Base-by-base conservation (phyloP, 352 stramenopile species). In the Aphanomyces astaci region DNA sequence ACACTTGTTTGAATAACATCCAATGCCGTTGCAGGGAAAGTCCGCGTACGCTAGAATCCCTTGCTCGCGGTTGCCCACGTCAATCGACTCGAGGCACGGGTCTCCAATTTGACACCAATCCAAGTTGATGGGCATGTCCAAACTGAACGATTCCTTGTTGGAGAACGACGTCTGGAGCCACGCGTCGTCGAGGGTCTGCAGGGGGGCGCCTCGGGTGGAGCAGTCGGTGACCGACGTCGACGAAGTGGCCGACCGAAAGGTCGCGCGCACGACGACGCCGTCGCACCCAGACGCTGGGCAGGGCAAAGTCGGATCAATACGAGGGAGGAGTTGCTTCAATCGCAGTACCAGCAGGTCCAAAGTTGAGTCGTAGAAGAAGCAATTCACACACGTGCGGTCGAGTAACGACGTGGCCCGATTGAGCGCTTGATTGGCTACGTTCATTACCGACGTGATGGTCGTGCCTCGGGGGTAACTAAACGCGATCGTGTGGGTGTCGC, bases 31-130 rank as follows among this genome's bases (percentile, higher is more conserved):
- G 66, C 75, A 80, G 0, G 66, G 60, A 4, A 39, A 53, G 43
- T 78, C 52, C 0, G 28, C 51, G 53, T 76, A 80, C 36, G 75
- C 75, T 3, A 80, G 45, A 10, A 80, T 72, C 22, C 75, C 75
- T 59, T 64, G 59, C 22, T 74, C 64, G 22, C 59, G 67, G 59
- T 80, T 80, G 28, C 71, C 72, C 39, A 71, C 70, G 48, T 80
- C 75, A 13, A 80, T 75, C 0, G 54, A 36, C 17, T 77, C 54
- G 25, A 80, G 65, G 30, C 74, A 78, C 48, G 73, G 71, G 30
- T 81, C 75, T 28, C 71, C 48, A 22, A 81, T 57, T 0, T 65
- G 39, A 69, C 75, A 81, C 75, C 75, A 81, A 30, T 76, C 66
- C 31, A 70, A 62, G 48, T 75, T 71, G 1, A 64, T 31, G 13